phyloP scores from a whole-genome alignment of 1,139 yeast species.

The Blastobotrys malaysiensis region DNA sequence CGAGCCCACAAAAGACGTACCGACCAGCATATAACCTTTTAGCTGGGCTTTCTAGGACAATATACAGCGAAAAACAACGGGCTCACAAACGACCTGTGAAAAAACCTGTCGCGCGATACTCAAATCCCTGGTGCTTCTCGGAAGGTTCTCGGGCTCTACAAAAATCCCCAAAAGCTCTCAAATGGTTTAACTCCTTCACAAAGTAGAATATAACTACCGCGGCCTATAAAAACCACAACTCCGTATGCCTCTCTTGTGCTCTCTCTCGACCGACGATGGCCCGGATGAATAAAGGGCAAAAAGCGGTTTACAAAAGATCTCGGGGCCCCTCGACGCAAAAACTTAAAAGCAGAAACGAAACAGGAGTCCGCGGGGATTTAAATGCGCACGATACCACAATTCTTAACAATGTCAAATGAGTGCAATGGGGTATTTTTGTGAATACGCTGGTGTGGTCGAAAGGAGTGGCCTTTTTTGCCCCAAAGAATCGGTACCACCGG shows the following conservation, averaged over 20 bases:
- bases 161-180: too few relatives aligned
- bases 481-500: slow-evolving; percentile 1
- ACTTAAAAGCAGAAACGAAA: background rate
- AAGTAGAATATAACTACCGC: too few relatives aligned
- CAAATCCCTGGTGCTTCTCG: too few relatives aligned
- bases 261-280: too few relatives aligned
- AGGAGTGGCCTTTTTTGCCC: background rate
- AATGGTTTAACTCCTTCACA: too few relatives aligned
- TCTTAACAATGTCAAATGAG: background rate
- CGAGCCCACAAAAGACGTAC: background rate
- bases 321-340: background rate
- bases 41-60: background rate
- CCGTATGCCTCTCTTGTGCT: too few relatives aligned
- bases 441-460: background rate
- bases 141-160: too few relatives aligned
- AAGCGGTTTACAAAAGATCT: background rate
- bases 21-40: background rate
- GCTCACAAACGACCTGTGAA: too few relatives aligned
- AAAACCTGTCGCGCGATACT: too few relatives aligned
- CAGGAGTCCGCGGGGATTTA: background rate
- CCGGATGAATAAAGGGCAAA: too few relatives aligned
- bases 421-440: background rate
- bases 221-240: too few relatives aligned
- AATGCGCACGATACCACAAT: background rate
- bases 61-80: background rate